These are phyloP conservation scores for Chlorella ohadii DNA, from an alignment of 139 green algal genomes.

Conservation along the genomic window DNA sequence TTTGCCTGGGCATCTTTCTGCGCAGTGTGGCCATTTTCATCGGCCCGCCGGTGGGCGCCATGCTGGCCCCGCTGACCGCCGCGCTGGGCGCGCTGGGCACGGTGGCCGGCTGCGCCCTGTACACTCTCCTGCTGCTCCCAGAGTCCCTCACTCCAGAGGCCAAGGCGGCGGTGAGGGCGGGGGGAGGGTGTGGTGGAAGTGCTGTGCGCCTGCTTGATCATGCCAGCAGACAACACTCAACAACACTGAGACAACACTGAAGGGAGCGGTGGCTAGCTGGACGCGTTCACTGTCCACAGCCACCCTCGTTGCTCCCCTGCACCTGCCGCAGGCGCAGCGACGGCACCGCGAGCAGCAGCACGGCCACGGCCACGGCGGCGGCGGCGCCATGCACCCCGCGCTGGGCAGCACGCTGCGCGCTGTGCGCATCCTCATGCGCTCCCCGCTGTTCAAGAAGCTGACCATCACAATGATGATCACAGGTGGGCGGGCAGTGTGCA, in stretches of 20 bases:
- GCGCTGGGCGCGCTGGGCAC: conserved; percentile 12
- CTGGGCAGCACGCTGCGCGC: conserved; percentile 22
- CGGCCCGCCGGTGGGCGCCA: conserved; percentile 41
- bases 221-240: too few species aligned
- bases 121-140: conserved; percentile 43
- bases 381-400: neutral
- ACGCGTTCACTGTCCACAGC: too few species aligned
- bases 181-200: too few species aligned
- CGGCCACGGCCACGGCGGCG: neutral
- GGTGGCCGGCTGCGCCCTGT: conserved; percentile 1
- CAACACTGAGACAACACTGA: too few species aligned
- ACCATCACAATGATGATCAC: conserved; percentile 62
- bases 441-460: conserved; percentile 60
- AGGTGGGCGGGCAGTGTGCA: neutral
- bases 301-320: too few species aligned
- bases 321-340: neutral
- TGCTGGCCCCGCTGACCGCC: conserved; percentile 19
- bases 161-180: conserved; percentile 14
- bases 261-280: too few species aligned
- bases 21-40: conserved; percentile 40
- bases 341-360: conserved; percentile 3
- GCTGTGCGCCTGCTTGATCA: too few species aligned
- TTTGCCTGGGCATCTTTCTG: too few species aligned
- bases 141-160: conserved; percentile 40
- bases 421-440: conserved; percentile 57